phyloP scores from a whole-genome alignment of 176 grass and related monocot species.

The Eragrostis curvula region DNA sequence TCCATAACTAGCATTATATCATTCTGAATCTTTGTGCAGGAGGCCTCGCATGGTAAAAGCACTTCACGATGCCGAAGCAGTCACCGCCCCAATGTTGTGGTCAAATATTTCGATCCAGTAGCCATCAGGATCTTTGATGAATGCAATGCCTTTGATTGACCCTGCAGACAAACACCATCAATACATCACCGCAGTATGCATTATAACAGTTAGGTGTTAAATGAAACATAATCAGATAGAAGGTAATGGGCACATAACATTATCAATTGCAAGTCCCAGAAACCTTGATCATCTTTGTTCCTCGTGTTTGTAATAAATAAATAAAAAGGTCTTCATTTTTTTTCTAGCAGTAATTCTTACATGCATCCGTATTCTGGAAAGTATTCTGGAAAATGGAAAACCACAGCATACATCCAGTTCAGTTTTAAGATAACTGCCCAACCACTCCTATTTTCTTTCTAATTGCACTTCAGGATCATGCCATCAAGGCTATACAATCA shows the following conservation, averaged over 20 bases:
- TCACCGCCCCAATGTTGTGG: conserved; percentile 57
- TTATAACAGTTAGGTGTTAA: background rate
- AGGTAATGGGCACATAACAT: background rate
- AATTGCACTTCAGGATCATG: background rate
- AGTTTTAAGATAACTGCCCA: background rate
- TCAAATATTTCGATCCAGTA: conserved; percentile 99
- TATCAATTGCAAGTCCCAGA: background rate
- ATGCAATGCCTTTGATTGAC: conserved; percentile 96
- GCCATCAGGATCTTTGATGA: conserved; percentile 98
- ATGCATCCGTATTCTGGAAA: background rate
- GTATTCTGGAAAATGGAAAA: conserved; percentile 3
- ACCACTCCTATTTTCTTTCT: background rate
- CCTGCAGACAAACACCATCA: conserved; percentile 45
- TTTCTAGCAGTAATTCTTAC: background rate
- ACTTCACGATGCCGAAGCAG: conserved; percentile 57
- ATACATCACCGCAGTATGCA: background rate
- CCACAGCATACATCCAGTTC: background rate
- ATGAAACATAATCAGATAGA: background rate
- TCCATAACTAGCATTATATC: conserved; percentile 1
- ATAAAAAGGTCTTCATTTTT: background rate
- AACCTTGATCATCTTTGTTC: background rate
- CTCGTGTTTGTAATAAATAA: background rate
- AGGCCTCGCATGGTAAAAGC: background rate
- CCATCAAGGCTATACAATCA: background rate
- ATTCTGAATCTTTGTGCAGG: background rate